These are phyloP conservation scores for Ustilago sp. DNA, from an alignment of 1,284 basidiomycete genomes.

Conservation along the genomic window DNA sequence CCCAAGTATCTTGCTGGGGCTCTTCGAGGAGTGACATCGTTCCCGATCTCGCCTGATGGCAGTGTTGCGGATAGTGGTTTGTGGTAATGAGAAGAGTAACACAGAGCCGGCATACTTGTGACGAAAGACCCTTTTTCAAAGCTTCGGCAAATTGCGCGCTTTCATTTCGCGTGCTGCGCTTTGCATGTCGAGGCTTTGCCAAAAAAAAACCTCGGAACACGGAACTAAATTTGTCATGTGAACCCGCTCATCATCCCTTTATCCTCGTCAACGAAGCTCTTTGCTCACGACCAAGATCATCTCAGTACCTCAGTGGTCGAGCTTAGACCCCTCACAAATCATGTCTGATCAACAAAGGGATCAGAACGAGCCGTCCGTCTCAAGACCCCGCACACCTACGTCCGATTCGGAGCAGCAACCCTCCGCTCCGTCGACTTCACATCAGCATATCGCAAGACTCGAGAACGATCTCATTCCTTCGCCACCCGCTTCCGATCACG, in stretches of 20 bases:
- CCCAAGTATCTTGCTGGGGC: constrained; percentile 20
- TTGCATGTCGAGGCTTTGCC: constrained; percentile 10
- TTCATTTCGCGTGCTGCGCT: constrained; percentile 1
- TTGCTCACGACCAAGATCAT: not conserved
- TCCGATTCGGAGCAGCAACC: not conserved
- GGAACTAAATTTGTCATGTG: constrained; percentile 4
- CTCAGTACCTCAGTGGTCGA: not conserved
- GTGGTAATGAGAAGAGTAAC: not conserved
- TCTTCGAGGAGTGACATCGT: constrained; percentile 42
- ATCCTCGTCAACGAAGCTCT: not conserved
- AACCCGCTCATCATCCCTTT: not conserved
- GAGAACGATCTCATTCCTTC: constrained; percentile 42
- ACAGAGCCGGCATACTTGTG: not conserved
- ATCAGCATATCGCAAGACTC: constrained; percentile 23
- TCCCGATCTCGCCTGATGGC: not conserved
- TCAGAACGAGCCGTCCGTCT: constrained; percentile 14
- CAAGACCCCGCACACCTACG: constrained; percentile 13
- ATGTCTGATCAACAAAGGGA: constrained; percentile 19
- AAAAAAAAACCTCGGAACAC: constrained; percentile 7
- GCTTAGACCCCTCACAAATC: not conserved
- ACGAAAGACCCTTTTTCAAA: constrained; percentile 4
- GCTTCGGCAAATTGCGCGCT: constrained; percentile 12
- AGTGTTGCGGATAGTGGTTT: not conserved
- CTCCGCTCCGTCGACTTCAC: not conserved
- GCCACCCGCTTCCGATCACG: constrained; percentile 19